Base-by-base conservation (phyloP, 2,329 filamentous ascomycete species). In the Ophiosphaerella herpotricha region DNA sequence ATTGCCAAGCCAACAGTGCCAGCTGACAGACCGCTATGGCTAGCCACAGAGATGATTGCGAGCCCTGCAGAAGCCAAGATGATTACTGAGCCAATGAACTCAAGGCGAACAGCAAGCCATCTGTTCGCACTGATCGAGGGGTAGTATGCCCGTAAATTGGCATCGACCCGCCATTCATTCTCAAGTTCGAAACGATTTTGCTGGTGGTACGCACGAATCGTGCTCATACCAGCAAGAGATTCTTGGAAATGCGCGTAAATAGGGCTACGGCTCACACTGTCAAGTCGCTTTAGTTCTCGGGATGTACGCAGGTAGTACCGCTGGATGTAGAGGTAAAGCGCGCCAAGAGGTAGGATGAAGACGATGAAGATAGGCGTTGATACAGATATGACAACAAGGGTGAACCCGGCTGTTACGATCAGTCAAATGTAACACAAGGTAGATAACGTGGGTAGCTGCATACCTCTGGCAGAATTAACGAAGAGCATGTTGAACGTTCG, bases 191-290 rank as follows among this genome's bases (percentile, higher is more conserved):
- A 99, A 49, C 94, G 84, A 57, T 85, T 80, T 73, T 96, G 86
- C 72, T 99, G 93, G 54, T 88, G 84, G 78, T 96, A 99, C 32
- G 94, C 95, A 59, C 95, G 89, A 67, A 99, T 97, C 9, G 94
- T 99, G 52, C 90, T 90, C 68, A 97, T 88, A 37, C 94, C 94
- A 54, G 91, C 93, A 8, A 99, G 83, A 1, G 91, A 95, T 76
- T 99, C 95, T 71, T 99, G 94, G 78, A 99, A 99, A 74, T 99
- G 95, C 6, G 94, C 94, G 73, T 92, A 99, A 64, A 99, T 96
- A 23, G 95, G 95, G 72, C 92, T 97, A 64, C 91, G 87, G 71
- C 89, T 96, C 61, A 97, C 88, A 71, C 92, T 97, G 75, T 99
- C 94, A 51, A 99, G 81, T 58, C 94, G 85, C 80, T 99, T 99